phyloP scores from a whole-genome alignment of 768 basidiomycete genomes.

The Tricholoma terreum region DNA sequence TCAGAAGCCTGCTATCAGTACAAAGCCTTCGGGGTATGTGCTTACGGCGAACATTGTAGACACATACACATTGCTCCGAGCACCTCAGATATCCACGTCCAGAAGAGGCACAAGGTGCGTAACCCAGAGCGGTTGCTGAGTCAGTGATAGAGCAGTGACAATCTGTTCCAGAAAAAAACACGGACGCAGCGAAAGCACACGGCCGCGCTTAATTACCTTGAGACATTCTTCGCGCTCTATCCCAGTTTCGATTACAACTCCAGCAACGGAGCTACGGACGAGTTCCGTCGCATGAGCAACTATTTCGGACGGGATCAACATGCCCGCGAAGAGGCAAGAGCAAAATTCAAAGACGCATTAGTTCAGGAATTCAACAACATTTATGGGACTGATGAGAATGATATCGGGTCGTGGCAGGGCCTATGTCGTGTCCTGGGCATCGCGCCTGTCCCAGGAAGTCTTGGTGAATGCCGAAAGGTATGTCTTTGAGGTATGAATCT shows the following conservation, averaged over 20 bases:
- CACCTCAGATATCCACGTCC: not conserved
- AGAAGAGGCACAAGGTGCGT: too few species aligned
- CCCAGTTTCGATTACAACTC: conserved; percentile 21
- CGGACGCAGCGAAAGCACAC: not conserved
- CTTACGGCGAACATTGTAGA: not conserved
- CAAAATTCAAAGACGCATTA: conserved; percentile 25
- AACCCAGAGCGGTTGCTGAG: too few species aligned
- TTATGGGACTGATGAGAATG: conserved; percentile 31
- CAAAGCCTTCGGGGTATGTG: not conserved
- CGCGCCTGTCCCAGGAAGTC: conserved; percentile 24
- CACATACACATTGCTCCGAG: not conserved
- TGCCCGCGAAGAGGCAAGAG: not conserved
- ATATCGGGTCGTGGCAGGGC: conserved; percentile 25
- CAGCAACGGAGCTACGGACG: conserved; percentile 16
- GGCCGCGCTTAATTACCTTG: not conserved
- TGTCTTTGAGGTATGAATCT: not conserved
- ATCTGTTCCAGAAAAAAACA: not conserved
- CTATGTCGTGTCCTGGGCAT: conserved; percentile 24
- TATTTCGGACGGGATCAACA: conserved; percentile 10
- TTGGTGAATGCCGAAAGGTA: conserved; percentile 26
- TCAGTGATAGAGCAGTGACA: too few species aligned
- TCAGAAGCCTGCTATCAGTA: not conserved
- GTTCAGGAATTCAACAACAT: conserved; percentile 29
- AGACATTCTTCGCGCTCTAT: not conserved
- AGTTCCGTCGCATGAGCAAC: conserved; percentile 25